Evolutionary conservation across 192 early-diverging fungal species (phyloP), one percentile per base, ranked within the genome.

Genomic region (Gigaspora rosea): DNA sequence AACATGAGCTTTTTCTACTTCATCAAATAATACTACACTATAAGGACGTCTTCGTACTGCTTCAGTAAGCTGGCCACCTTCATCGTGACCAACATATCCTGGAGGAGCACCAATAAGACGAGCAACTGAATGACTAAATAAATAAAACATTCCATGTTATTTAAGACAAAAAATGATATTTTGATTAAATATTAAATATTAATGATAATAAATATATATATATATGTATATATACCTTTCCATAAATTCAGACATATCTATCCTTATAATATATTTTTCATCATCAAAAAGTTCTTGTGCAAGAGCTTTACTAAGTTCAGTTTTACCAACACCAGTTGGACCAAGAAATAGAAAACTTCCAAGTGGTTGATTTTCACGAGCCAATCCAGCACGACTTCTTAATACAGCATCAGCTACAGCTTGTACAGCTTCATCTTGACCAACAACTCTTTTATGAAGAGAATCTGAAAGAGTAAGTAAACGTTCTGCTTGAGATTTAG

Each of bases 181-280:
- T n/a, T n/a, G n/a, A n/a, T n/a, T 18, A n/a, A 16, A 9, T 66
- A 46, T 5, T 76, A 52, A n/a, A 22, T 13, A 50, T 41, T 51
- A 13, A 54, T 48, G 11, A 35, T n/a, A 68, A 15, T 61, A 67
- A n/a, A n/a, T n/a, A n/a, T n/a, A n/a, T n/a, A n/a, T n/a, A n/a
- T n/a, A n/a, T n/a, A n/a, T n/a, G n/a, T 16, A 50, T 13, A 46
- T 36, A 2, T 71, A 58, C 66, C 82, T 84, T 80, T 97, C 94
- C 95, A 96, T 96, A 84, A 96, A 99, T 84, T 99, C 98, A 54
- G 92, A 93, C 98, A 99, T 99, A 80, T 99, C 98, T n/a, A 99
- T 87, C 0, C 98, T 92, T 35, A 98, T 88, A 78, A 99, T 92
- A 69, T 91, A 91, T 80, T 95, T 96, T 80, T 98, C 95, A 76